Evolutionary conservation across 345 rosid genomes (phyloP), one percentile per base, ranked within the genome.

Genomic region (Gossypioides kirkii): DNA sequence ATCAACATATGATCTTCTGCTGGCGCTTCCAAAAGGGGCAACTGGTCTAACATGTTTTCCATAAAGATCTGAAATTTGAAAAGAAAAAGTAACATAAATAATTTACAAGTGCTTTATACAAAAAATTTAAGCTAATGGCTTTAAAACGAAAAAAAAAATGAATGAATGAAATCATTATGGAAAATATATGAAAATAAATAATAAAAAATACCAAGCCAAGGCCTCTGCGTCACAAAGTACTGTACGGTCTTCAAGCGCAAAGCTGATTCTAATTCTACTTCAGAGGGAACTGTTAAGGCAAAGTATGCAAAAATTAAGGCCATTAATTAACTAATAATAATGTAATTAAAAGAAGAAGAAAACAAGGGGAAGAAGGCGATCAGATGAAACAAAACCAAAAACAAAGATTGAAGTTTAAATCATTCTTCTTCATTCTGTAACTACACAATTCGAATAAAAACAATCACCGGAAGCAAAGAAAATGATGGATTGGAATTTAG

Each of bases 21-120:
- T 87, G 41, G 82, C 80, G 64, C 97, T 94, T 77, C 93, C 93
- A 62, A 80, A 87, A 7, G 98, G 97, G 41, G 95, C 88, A 69
- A 92, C 92, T 0, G 95, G 98, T 71, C 95, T 83, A 43, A 94
- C 88, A 83, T 94, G 85, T 52, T 89, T 79, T 59, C 98, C 98
- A 81, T 92, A 92, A 32, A 94, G 98, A 90, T 94, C 98, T 94
- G 73, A 45, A 71, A 32, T 18, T 11, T 22, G 25, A 32, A 22
- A 55, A 62, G 3, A 23, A 60, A 69, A 22, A 10, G 61, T 13
- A 18, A 73, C 7, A 8, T 45, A 17, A 71, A 61, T 38, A 69
- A 25, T 20, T 70, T 18, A 14, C 26, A 74, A 62, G 45, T 22
- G 12, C 4, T 36, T 52, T 43, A 63, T 8, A 68, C 58, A 26